Conservation (phyloP, 495 filamentous ascomycete species). For the Terfezia boudieri region DNA sequence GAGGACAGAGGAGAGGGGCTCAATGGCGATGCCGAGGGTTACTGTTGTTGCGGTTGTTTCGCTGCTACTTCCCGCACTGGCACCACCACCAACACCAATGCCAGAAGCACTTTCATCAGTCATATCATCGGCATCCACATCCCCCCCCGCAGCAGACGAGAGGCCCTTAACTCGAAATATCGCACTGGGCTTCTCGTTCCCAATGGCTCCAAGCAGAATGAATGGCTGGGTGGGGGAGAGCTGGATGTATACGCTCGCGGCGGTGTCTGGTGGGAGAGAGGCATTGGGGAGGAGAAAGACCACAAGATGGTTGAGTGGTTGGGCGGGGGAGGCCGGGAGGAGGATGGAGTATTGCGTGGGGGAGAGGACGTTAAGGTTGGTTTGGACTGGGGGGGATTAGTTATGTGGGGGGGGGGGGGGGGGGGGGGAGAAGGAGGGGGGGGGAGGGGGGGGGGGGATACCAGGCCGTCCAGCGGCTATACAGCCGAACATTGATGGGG, state of each 20-base stretch:
- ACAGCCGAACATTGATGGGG: constrained; percentile 16
- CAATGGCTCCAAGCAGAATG: constrained; percentile 68
- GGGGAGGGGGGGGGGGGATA: constrained; percentile 12
- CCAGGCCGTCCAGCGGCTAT: constrained; percentile 20
- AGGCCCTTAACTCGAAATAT: constrained; percentile 34
- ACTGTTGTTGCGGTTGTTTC: constrained; percentile 26
- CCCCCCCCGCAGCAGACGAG: constrained; percentile 21
- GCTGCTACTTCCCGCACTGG: no score
- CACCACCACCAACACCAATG: constrained; percentile 1
- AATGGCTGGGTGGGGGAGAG: constrained; percentile 38
- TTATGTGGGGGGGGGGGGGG: constrained; percentile 2
- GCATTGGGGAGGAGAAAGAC: constrained; percentile 75
- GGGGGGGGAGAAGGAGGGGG: constrained; percentile 25
- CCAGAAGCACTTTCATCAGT: constrained; percentile 16
- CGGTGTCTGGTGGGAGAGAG: constrained; percentile 47
- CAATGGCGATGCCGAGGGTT: constrained; percentile 64
- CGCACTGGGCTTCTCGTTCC: constrained; percentile 66
- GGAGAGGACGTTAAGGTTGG: constrained; percentile 35
- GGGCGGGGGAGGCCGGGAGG: constrained; percentile 29
- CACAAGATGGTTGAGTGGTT: constrained; percentile 53
- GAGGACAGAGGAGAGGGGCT: constrained; percentile 47
- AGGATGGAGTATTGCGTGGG: constrained; percentile 45
- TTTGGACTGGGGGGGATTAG: constrained; percentile 30
- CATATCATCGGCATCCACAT: constrained; percentile 23
- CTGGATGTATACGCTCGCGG: constrained; percentile 73